Evolutionary conservation across 768 basidiomycete species (phyloP), one percentile per base, ranked within the genome.

Genomic region (Ramaria sp.): DNA sequence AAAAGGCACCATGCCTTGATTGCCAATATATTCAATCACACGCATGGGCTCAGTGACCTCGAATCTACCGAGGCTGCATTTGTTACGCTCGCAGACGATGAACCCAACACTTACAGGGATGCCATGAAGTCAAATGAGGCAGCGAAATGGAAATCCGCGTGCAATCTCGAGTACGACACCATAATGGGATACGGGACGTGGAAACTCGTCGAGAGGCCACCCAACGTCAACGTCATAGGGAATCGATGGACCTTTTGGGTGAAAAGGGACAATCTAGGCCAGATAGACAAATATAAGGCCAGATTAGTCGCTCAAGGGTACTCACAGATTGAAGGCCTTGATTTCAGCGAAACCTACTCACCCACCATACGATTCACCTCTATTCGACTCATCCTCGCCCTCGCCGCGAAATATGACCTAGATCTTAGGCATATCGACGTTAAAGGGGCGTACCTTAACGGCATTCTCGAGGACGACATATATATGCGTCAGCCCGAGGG

Each of bases 381-480:
- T 0, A 65, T 72, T 48, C 60, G 66, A 0, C 58, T 69, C 5
- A 58, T 76, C 2, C 61, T 72, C 0, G 67, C 72, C 20, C 56
- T 73, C 7, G 70, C 68, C 0, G 70, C 69, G 0, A 5, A 55
- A 0, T 48, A 63, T 0, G 66, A 65, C 32, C 73, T 67, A 68
- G 68, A 70, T 12, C 58, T 70, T 0, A 60, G 65, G 5, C 71
- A 74, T 34, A 62, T 73, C 6, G 70, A 75, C 58, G 62, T 75
- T 27, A 72, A 71, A 32, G 71, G 67, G 0, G 69, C 71, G 0
- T 76, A 69, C 59, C 65, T 74, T 0, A 62, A 74, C 57, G 67
- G 71, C 25, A 39, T 47, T 3, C 27, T 56, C 0, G 57, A 63
- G 1, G 63, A 71, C 5, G 65, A 70, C 16, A 50, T 60, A 0